Percentiles rank a stretch among this genome's conserved stretches.
These are phyloP conservation scores for Flaveria trinervia DNA, from an alignment of 129 eudicot genomes.

Conservation along the genomic window DNA sequence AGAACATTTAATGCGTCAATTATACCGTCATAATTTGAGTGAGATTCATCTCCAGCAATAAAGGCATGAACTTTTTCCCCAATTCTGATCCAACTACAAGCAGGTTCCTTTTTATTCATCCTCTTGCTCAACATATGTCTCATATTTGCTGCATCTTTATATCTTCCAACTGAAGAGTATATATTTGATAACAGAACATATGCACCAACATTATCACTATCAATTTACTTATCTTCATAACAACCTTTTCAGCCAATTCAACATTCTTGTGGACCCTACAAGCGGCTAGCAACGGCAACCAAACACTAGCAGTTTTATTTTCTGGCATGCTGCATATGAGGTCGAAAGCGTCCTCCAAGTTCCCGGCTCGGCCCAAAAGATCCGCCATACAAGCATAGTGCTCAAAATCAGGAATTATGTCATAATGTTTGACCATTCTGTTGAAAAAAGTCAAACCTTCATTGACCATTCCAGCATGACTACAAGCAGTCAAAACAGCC, in stretches of 20 bases:
- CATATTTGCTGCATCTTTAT: constrained; percentile 59
- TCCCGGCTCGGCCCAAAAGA: constrained; percentile 78
- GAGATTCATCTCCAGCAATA: constrained; percentile 63
- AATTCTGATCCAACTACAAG: constrained; percentile 80
- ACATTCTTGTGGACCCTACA: constrained; percentile 74
- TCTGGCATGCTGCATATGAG: constrained; percentile 53
- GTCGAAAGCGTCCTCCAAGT: constrained; percentile 65
- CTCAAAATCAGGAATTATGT: constrained; percentile 55
- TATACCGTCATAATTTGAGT: constrained; percentile 45
- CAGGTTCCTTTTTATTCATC: constrained; percentile 57
- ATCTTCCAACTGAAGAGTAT: constrained; percentile 61
- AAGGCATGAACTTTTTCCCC: constrained; percentile 62
- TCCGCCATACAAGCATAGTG: constrained; percentile 75
- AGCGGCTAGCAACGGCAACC: constrained; percentile 70
- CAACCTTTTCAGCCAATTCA: constrained; percentile 74
- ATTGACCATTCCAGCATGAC: constrained; percentile 75
- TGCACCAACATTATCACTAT: constrained; percentile 45
- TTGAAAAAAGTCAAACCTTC: constrained; percentile 51
- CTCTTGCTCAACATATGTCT: constrained; percentile 46
- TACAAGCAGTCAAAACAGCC: constrained; percentile 80
- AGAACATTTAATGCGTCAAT: constrained; percentile 39
- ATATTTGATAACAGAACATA: constrained; percentile 60
- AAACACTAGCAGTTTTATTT: constrained; percentile 40
- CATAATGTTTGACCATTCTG: constrained; percentile 45
- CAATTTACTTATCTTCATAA: constrained; percentile 37